Conservation (phyloP, 73 alveolate species). For the Paramecium caudatum region DNA sequence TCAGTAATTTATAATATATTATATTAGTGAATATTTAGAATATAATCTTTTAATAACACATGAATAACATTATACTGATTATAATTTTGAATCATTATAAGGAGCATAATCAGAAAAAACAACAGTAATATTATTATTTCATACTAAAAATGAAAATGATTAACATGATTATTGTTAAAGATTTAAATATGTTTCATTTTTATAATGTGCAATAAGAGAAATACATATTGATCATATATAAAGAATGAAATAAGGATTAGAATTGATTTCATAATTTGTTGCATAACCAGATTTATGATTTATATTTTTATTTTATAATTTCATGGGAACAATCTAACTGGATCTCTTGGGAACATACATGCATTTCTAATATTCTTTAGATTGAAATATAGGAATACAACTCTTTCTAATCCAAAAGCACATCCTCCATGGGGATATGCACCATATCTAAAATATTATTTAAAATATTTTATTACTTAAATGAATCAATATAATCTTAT, state of each 20-base stretch:
- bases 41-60: background rate
- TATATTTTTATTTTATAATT: background rate
- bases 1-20: background rate
- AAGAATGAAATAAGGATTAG: slow-evolving; percentile 28
- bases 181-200: background rate
- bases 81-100: background rate
- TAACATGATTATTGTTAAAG: background rate
- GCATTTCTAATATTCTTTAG: slow-evolving; percentile 96
- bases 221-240: background rate
- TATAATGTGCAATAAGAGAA: background rate
- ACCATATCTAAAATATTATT: slow-evolving; percentile 91
- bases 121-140: background rate
- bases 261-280: slow-evolving; percentile 10
- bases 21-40: background rate
- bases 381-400: slow-evolving; percentile 96
- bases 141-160: background rate
- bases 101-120: background rate
- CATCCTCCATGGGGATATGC: slow-evolving; percentile 99
- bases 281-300: slow-evolving; percentile 39
- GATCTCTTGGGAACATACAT: slow-evolving; percentile 99
- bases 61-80: background rate
- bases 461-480: background rate
- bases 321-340: slow-evolving; percentile 98
- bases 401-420: slow-evolving; percentile 99
- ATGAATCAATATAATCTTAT: slow-evolving; percentile 70